Evolutionary conservation across 2,329 filamentous ascomycete genomes (phyloP).

Genomic region (Salinomyces thailandicus): DNA sequence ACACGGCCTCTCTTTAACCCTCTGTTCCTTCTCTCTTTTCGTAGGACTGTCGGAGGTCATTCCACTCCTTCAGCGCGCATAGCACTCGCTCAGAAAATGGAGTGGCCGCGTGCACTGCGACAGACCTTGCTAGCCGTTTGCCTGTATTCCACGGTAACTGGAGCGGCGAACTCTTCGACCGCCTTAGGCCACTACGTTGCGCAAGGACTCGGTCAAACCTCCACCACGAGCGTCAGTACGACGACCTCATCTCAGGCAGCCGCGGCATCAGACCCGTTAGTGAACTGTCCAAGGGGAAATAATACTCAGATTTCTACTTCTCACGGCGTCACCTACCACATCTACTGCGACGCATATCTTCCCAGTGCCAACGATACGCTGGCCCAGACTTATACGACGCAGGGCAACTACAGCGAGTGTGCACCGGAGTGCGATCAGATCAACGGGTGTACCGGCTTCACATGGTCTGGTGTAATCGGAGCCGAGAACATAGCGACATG

Average conservation of each 20-base stretch:
- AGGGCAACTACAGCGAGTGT: not conserved
- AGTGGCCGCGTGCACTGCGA: too few relatives aligned
- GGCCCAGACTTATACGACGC: not conserved
- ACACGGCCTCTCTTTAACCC: too few relatives aligned
- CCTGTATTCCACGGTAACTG: too few relatives aligned
- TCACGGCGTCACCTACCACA: not conserved
- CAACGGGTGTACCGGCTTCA: not conserved
- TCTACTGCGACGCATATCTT: not conserved
- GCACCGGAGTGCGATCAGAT: not conserved
- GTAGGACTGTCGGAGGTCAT: too few relatives aligned
- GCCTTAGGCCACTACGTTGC: not conserved
- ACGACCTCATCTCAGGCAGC: not conserved
- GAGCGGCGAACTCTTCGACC: too few relatives aligned
- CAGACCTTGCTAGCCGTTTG: too few relatives aligned
- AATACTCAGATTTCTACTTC: not conserved
- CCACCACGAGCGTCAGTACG: too few relatives aligned
- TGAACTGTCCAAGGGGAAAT: not conserved
- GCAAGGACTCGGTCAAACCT: not conserved
- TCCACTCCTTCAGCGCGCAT: too few relatives aligned
- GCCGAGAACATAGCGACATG: not conserved
- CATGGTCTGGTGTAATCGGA: too few relatives aligned
- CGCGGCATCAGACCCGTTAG: not conserved
- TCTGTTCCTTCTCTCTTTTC: too few relatives aligned
- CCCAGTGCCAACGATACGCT: not conserved
- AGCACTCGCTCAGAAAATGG: too few relatives aligned